Evolutionary conservation across 371 early-diverging fungal genomes (phyloP), one percentile per base, ranked within the genome.

Genomic region (Batrachochytrium dendrobatidis): DNA sequence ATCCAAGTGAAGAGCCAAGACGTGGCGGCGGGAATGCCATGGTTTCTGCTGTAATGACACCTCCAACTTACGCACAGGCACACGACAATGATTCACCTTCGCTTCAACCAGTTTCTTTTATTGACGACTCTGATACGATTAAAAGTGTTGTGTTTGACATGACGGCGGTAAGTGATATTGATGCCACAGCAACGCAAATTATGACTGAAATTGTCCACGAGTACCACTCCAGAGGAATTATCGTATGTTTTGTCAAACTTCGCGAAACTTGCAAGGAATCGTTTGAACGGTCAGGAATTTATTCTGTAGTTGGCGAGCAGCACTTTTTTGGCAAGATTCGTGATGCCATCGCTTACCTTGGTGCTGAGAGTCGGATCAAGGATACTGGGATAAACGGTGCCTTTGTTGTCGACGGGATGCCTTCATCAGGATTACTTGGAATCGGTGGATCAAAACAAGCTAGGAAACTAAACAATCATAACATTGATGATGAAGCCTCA

Each of bases 151-250:
- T 45, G 24, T 45, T 45, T 45, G 48, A 60, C 24, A 60, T 54
- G 60, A 28, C 17, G 82, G 46, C 46, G 3, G 46, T 45, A 5
- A 26, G 5, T 5, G 26, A 12, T 26, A 45, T 45, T 45, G 48
- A 39, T 55, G 33, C 18, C 20, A 45, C 89, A 65, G 93, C 95
- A 12, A 84, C 88, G 2, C 87, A 89, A 68, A 91, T 88, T 31
- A 77, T 95, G n/a, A 65, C 84, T 17, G 90, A 91, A 64, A 89
- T 94, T 56, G 89, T 93, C 18, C 83, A 86, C 57, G 80, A 87
- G 5, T 95, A 92, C 65, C 80, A 81, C 60, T 74, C 76, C 3
- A 83, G 92, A 25, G 61, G 78, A 12, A 86, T 94, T 31, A 72
- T 72, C 25, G 91, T 93, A 24, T 89, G 82, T 59, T 91, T 95